phyloP scores from a whole-genome alignment of 108 stramenopile species.

The Nannochloropsis gaditana region DNA sequence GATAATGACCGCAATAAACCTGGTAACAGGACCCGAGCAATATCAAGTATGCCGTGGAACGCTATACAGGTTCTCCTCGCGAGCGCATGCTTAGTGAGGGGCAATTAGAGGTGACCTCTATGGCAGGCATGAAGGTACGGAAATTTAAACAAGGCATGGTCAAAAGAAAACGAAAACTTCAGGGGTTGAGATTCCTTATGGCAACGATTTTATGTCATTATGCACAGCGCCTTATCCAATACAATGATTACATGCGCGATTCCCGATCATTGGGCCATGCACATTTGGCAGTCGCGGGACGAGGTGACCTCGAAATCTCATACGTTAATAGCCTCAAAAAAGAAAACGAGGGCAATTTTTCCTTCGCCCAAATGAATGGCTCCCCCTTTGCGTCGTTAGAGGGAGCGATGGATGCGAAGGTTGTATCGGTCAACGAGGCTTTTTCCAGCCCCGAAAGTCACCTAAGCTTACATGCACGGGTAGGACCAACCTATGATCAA shows the following conservation, averaged over 20 bases:
- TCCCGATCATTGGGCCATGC: background rate
- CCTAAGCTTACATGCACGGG: background rate
- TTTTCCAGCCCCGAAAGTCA: background rate
- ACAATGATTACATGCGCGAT: constrained; percentile 11
- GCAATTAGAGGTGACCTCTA: background rate
- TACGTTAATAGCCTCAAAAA: background rate
- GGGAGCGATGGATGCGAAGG: constrained; percentile 4
- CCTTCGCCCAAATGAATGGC: background rate
- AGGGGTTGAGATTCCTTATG: background rate
- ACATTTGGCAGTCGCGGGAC: background rate
- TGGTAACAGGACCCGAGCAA: background rate
- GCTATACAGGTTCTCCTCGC: background rate
- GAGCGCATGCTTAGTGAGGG: background rate
- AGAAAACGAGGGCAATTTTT: background rate
- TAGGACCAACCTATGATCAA: background rate
- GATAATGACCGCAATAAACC: no score
- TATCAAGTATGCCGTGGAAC: background rate
- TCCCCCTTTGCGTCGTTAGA: constrained; percentile 8
- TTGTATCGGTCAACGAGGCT: background rate
- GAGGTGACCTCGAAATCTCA: background rate
- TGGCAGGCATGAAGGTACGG: background rate
- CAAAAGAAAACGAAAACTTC: background rate
- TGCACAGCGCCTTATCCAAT: background rate
- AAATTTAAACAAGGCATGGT: background rate
- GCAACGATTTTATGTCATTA: background rate